Evolutionary conservation across 768 basidiomycete species (phyloP), one percentile per base, ranked within the genome.

Genomic region (Crepidotus variabilis): DNA sequence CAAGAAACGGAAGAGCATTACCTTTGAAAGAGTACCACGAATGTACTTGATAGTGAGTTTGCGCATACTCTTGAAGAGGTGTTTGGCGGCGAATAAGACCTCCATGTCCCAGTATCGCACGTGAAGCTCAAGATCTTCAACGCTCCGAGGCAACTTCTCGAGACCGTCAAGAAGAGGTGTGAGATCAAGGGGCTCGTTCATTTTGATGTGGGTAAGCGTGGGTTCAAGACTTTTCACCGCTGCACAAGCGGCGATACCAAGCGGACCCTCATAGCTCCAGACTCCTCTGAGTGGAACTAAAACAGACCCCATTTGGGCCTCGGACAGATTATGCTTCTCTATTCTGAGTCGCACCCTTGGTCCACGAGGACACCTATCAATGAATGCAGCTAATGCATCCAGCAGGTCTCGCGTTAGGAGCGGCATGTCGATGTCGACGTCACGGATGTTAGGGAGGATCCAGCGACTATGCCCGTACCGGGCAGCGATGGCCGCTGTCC

Each of bases 51-150:
- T 56, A 3, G 65, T 58, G 28, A 72, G 50, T 22, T 24, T 50
- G 5, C n/a, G 10, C 4, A 67, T 62, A 0, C 50, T 46, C 2
- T 54, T 56, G 48, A 71, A 72, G 0, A 72, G 52, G 2, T 63
- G 48, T 14, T 65, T 63, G 10, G 68, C 60, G 0, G 71, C 71
- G 39, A 67, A 72, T 9, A 71, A 57, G 6, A 71, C 55, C 56
- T 72, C 71, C 1, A 67, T 60, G 33, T 72, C 71, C 67, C 69
- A 72, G 13, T 58, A 56, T 9, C 62, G 51, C 0, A 71, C 52
- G 34, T 65, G 60, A 1, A 72, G 45, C n/a, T 69, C 65, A 16
- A 72, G 49, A 5, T 58, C 59, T 7, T 58, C 51, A 0, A 71
- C 48, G 4, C 60, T 55, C 24, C 51, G 46, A 2, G 66, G 63